A percentile compares a stretch with the other conserved stretches of the same genome.
These are phyloP conservation scores for Aureobasidium sp. DNA, from an alignment of 2,329 filamentous ascomycete species.

Conservation along the genomic window DNA sequence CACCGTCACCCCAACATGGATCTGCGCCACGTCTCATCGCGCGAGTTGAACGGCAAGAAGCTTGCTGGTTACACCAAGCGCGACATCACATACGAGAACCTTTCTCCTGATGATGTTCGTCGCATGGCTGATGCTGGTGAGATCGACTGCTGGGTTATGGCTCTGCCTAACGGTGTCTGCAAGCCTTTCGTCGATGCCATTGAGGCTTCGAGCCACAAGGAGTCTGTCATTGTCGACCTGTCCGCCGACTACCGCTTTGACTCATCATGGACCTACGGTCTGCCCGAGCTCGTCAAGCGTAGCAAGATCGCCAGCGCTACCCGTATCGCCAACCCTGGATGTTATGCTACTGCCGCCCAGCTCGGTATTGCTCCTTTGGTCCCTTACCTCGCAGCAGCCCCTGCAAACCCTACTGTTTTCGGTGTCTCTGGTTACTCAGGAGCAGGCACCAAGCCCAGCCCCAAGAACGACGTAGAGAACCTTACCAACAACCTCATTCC, in stretches of 20 bases:
- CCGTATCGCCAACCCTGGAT: conserved; percentile 87
- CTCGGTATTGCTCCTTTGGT: conserved; percentile 79
- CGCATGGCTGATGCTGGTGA: conserved; percentile 76
- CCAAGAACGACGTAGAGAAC: conserved; percentile 83
- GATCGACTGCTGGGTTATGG: conserved; percentile 97
- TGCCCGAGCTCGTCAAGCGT: conserved; percentile 77
- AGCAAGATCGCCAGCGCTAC: conserved; percentile 68
- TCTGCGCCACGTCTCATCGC: conserved; percentile 83
- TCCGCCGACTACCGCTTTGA: conserved; percentile 97
- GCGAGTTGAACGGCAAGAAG: conserved; percentile 80
- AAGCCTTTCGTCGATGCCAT: conserved; percentile 89
- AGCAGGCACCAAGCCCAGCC: conserved; percentile 85
- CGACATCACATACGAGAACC: conserved; percentile 85
- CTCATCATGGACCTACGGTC: conserved; percentile 75
- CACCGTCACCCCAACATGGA: conserved; percentile 87
- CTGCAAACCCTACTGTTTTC: conserved; percentile 71
- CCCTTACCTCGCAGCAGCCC: conserved; percentile 55
- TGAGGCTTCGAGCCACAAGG: conserved; percentile 57
- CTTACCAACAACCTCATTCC: conserved; percentile 84
- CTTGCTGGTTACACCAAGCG: conserved; percentile 86
- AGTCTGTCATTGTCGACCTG: conserved; percentile 80
- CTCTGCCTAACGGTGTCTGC: conserved; percentile 89
- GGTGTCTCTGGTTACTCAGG: conserved; percentile 92
- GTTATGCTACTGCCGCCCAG: conserved; percentile 90
- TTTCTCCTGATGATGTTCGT: conserved; percentile 77